Conservation (phyloP, 1,284 basidiomycete genomes). For the Ceratobasidium sp. region DNA sequence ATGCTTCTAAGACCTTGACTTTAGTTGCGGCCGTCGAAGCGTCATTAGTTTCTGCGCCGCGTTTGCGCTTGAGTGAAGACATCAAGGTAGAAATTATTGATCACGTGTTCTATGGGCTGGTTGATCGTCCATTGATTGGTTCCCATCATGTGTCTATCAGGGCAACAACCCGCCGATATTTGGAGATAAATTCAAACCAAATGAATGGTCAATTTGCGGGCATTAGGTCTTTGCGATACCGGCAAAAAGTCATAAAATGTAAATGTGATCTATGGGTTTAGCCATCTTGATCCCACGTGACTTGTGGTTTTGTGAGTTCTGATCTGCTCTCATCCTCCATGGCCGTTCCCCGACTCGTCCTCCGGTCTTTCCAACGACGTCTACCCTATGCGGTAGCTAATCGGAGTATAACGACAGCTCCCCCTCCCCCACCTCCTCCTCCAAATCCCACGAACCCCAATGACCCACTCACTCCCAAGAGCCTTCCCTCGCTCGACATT, state of each 20-base stretch:
- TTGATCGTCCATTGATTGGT: background rate
- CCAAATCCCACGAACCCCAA: constrained; percentile 57
- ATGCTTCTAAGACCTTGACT: constrained; percentile 63
- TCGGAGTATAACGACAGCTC: constrained; percentile 57
- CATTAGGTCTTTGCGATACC: too few species aligned
- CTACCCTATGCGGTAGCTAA: background rate
- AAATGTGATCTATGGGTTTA: too few species aligned
- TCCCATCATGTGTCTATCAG: background rate
- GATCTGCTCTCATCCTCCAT: constrained; percentile 1
- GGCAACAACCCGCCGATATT: too few species aligned
- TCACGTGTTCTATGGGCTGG: constrained; percentile 16
- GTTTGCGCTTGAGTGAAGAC: constrained; percentile 43
- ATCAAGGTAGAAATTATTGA: constrained; percentile 36
- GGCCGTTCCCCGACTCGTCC: constrained; percentile 30
- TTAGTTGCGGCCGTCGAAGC: background rate
- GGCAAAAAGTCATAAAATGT: too few species aligned
- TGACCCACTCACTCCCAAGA: constrained; percentile 58
- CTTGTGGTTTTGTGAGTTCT: constrained; percentile 14
- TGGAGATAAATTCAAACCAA: too few species aligned
- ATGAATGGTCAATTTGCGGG: too few species aligned
- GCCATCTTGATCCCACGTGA: constrained; percentile 23
- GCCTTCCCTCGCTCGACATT: constrained; percentile 38
- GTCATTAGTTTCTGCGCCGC: constrained; percentile 31
- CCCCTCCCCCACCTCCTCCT: constrained; percentile 56
- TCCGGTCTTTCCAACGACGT: constrained; percentile 29